A percentile compares a stretch with the other conserved stretches of the same genome.
Evolutionary conservation across 768 basidiomycete species (phyloP).

Genomic region (Auricularia sp.): DNA sequence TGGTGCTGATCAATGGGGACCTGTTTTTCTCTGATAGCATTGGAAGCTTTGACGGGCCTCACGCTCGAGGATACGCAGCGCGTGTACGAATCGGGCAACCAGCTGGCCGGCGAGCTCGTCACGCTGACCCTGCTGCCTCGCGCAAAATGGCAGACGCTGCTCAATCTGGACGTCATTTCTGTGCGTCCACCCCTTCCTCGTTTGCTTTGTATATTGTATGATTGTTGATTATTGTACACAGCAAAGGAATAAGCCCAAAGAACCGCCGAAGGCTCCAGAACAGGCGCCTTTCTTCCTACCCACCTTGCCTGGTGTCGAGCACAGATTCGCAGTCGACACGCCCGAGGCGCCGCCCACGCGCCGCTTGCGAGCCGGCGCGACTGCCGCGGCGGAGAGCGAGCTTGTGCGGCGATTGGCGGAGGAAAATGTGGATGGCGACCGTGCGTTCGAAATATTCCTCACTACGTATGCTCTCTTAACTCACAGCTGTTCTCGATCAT

Average conservation of each 20-base stretch:
- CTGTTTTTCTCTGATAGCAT: conserved; percentile 29
- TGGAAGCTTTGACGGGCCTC: conserved; percentile 62
- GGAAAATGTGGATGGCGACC: conserved; percentile 49
- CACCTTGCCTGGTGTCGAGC: conserved; percentile 78
- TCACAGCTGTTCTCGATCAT: conserved; percentile 2
- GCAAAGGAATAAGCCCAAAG: conserved; percentile 95
- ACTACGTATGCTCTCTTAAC: conserved; percentile 4
- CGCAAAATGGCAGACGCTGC: conserved; percentile 90
- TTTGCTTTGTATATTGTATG: not conserved
- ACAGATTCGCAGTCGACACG: conserved; percentile 57
- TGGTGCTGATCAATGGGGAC: no score
- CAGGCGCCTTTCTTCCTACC: conserved; percentile 97
- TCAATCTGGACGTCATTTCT: conserved; percentile 91
- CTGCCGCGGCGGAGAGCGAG: conserved; percentile 48
- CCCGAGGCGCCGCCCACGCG: conserved; percentile 35
- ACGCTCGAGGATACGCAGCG: conserved; percentile 47
- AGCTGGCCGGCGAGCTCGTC: conserved; percentile 82
- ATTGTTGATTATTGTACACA: conserved; percentile 19
- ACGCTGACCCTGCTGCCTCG: conserved; percentile 89
- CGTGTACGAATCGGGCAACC: conserved; percentile 80
- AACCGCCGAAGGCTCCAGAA: conserved; percentile 89
- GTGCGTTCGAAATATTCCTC: conserved; percentile 37
- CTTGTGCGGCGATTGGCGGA: conserved; percentile 57
- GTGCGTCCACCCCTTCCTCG: conserved; percentile 30
- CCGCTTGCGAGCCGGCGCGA: conserved; percentile 40